Conservation (phyloP, 495 filamentous ascomycete genomes). For the Daldinia concentrica region DNA sequence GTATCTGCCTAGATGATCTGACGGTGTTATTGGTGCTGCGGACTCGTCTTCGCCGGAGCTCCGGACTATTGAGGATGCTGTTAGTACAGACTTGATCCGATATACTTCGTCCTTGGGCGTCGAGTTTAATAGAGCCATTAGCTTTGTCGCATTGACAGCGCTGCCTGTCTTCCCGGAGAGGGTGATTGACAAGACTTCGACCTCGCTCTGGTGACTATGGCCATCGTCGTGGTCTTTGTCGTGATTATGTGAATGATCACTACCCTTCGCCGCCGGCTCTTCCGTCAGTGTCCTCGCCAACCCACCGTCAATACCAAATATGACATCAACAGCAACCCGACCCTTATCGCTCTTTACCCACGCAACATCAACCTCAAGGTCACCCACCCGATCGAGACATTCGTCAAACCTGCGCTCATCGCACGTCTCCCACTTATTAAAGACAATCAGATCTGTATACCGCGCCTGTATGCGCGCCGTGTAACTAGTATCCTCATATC, state of each 20-base stretch:
- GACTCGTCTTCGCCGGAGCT: slow-evolving; percentile 65
- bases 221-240: slow-evolving; percentile 51
- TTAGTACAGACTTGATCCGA: slow-evolving; percentile 89
- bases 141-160: slow-evolving; percentile 68
- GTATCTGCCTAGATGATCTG: slow-evolving; percentile 57
- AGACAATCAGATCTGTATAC: slow-evolving; percentile 92
- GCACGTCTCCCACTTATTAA: slow-evolving; percentile 93
- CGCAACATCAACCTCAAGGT: slow-evolving; percentile 81
- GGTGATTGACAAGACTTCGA: slow-evolving; percentile 85
- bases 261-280: slow-evolving; percentile 39
- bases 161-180: slow-evolving; percentile 54
- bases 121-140: slow-evolving; percentile 71
- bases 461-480: slow-evolving; percentile 81
- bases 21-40: slow-evolving; percentile 9
- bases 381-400: slow-evolving; percentile 82
- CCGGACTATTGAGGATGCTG: slow-evolving; percentile 62
- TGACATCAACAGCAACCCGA: slow-evolving; percentile 74
- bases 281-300: slow-evolving; percentile 68
- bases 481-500: slow-evolving; percentile 90
- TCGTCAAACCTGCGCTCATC: slow-evolving; percentile 80
- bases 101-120: slow-evolving; percentile 93
- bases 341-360: slow-evolving; percentile 84
- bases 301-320: slow-evolving; percentile 88
- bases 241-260: slow-evolving; percentile 49
- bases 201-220: slow-evolving; percentile 78